phyloP scores from a whole-genome alignment of 345 rosid species.

The Populus euphratica region DNA sequence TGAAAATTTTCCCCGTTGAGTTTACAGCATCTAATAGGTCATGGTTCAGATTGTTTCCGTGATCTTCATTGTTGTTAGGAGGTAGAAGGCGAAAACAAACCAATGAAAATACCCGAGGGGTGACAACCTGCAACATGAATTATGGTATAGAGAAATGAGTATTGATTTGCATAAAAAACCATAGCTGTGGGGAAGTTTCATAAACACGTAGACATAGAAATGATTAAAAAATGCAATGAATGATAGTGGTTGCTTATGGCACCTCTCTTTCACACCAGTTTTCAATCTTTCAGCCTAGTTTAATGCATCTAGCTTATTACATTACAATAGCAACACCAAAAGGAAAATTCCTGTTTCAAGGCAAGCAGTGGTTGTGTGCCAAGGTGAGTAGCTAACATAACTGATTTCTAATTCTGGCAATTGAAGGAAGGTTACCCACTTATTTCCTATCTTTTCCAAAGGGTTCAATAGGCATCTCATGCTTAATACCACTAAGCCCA shows the following conservation, averaged over 20 bases:
- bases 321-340: not conserved
- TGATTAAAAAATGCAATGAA: not conserved
- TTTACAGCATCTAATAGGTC: slow-evolving; percentile 70
- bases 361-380: not conserved
- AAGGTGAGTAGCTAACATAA: not conserved
- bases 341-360: not conserved
- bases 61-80: slow-evolving; percentile 26
- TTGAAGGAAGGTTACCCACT: not conserved
- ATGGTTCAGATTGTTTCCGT: slow-evolving; percentile 51
- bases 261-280: not conserved
- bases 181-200: not conserved
- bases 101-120: slow-evolving; percentile 67
- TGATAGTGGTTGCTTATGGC: not conserved
- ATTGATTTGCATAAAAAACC: not conserved
- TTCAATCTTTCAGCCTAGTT: not conserved
- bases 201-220: not conserved
- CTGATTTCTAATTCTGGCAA: not conserved
- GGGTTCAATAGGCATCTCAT: too few relatives aligned
- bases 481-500: too few relatives aligned
- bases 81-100: slow-evolving; percentile 71
- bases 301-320: not conserved
- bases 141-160: not conserved
- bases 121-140: slow-evolving; percentile 50
- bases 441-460: not conserved
- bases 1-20: slow-evolving; percentile 68